A percentile compares a stretch with the other conserved stretches of the same genome.
These are phyloP conservation scores for Emericellopsis atlantica DNA, from an alignment of 2,329 filamentous ascomycete genomes.

Conservation along the genomic window DNA sequence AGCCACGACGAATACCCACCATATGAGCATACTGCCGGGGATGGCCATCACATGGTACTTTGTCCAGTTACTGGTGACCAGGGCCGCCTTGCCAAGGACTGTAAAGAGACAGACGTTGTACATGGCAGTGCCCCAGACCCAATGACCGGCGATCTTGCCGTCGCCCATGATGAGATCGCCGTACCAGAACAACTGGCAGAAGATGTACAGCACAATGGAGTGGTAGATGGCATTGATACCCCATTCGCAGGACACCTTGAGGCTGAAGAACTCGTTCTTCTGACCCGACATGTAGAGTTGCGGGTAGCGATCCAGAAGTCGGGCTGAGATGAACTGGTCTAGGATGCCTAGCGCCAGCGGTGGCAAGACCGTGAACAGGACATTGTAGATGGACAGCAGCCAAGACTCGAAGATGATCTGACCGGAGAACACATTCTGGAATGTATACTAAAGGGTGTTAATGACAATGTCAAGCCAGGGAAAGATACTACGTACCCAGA, in stretches of 20 bases:
- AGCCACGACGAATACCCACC: conserved; percentile 79
- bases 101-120: conserved; percentile 92
- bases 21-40: conserved; percentile 81
- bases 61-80: conserved; percentile 97
- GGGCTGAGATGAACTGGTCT: conserved; percentile 93
- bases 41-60: conserved; percentile 96
- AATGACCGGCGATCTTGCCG: conserved; percentile 78
- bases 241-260: conserved; percentile 88
- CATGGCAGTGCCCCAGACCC: conserved; percentile 93
- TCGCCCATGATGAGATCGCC: conserved; percentile 67
- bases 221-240: conserved; percentile 92
- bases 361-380: conserved; percentile 90
- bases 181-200: conserved; percentile 69
- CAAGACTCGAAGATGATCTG: conserved; percentile 98
- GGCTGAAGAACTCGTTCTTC: conserved; percentile 83
- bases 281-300: conserved; percentile 92
- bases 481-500: conserved; percentile 60
- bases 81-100: conserved; percentile 83
- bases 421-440: conserved; percentile 96
- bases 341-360: conserved; percentile 92
- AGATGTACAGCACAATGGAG: conserved; percentile 83
- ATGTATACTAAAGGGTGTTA: conserved; percentile 57
- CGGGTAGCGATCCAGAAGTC: conserved; percentile 86
- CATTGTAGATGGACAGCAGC: conserved; percentile 99
- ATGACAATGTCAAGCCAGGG: conserved; percentile 7